These are phyloP conservation scores for Entomortierella beljakovae DNA, from an alignment of 192 early-diverging fungal species.

Conservation along the genomic window DNA sequence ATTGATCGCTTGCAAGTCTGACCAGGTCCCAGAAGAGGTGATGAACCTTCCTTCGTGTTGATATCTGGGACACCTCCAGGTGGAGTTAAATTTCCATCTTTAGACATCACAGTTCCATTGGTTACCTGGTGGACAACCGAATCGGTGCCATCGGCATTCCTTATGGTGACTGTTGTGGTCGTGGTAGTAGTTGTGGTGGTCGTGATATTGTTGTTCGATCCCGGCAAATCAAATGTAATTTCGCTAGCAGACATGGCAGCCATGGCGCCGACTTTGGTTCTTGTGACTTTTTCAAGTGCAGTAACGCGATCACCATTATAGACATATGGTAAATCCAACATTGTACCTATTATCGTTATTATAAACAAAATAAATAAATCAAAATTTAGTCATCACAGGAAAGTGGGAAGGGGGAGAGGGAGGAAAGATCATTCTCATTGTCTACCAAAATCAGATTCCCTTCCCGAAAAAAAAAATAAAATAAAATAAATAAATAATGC, in stretches of 20 bases:
- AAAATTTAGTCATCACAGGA: no score
- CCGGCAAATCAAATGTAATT: constrained; percentile 31
- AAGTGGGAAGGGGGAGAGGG: no score
- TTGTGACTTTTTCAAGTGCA: constrained; percentile 32
- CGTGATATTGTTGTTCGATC: constrained; percentile 21
- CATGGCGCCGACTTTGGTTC: constrained; percentile 50
- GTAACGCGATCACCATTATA: constrained; percentile 59
- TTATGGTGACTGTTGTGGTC: constrained; percentile 23
- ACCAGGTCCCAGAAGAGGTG: constrained; percentile 5
- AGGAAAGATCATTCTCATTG: no score
- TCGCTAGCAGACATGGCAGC: constrained; percentile 46
- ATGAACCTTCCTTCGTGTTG: constrained; percentile 15
- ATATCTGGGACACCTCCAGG: constrained; percentile 12
- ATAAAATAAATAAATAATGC: background rate
- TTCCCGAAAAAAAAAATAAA: background rate
- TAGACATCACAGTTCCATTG: constrained; percentile 2
- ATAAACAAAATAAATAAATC: background rate
- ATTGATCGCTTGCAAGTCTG: constrained; percentile 22
- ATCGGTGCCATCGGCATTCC: constrained; percentile 6
- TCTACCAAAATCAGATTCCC: background rate
- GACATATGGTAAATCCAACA: constrained; percentile 71
- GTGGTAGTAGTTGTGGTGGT: constrained; percentile 32
- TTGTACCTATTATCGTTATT: constrained; percentile 56
- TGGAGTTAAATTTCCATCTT: background rate
- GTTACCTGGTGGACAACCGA: constrained; percentile 10